These are phyloP conservation scores for Boletus tomentosulus DNA, from an alignment of 768 basidiomycete genomes.

Conservation along the genomic window DNA sequence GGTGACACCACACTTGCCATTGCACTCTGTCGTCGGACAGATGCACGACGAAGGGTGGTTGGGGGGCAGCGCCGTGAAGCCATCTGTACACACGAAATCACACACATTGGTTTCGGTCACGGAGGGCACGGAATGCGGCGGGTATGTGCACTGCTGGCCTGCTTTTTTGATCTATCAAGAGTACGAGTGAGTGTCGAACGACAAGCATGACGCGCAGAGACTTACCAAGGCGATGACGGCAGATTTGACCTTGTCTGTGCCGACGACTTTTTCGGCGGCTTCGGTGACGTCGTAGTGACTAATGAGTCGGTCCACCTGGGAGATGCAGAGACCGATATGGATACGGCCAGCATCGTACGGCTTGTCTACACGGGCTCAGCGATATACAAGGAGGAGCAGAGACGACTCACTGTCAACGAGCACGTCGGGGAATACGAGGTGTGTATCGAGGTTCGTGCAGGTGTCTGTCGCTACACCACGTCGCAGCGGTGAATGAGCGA, in stretches of 20 bases:
- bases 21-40: neutral
- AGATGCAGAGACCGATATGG: constrained; percentile 27
- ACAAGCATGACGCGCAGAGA: neutral
- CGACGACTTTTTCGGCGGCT: constrained; percentile 13
- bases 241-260: constrained; percentile 18
- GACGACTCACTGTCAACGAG: constrained; percentile 4
- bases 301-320: constrained; percentile 14
- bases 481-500: neutral
- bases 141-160: constrained; percentile 25
- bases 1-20: neutral
- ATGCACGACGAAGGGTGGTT: neutral
- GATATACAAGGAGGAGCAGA: neutral
- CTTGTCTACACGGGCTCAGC: neutral
- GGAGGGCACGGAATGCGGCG: constrained; percentile 23
- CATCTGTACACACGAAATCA: constrained; percentile 15
- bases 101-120: constrained; percentile 22
- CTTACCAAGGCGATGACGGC: constrained; percentile 23
- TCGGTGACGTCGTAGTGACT: constrained; percentile 19
- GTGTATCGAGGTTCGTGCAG: constrained; percentile 13
- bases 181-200: neutral
- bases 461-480: constrained; percentile 2
- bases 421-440: constrained; percentile 19
- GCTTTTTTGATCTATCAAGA: constrained; percentile 21
- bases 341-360: constrained; percentile 21
- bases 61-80: neutral